Base-by-base conservation (phyloP, 1,284 basidiomycete genomes). In the Kalmanozyma brasiliensis region DNA sequence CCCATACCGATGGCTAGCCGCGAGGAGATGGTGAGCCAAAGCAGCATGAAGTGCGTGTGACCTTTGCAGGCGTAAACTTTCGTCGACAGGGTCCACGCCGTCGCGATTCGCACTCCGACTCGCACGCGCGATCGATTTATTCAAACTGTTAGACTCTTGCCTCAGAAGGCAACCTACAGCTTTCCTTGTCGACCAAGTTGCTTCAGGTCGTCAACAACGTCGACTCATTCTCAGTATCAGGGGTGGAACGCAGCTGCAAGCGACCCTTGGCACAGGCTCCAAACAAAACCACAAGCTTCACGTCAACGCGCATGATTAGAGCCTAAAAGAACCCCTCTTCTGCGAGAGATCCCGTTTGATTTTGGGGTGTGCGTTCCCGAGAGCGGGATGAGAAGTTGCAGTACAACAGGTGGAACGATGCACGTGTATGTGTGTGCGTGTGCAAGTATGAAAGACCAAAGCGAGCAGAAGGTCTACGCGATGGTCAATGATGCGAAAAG, bases 251-350 rank as follows among this genome's bases (percentile, higher is more conserved):
- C n/a, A n/a, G n/a, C n/a, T n/a, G n/a, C n/a, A n/a, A n/a, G n/a
- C n/a, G n/a, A n/a, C n/a, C n/a, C n/a, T n/a, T n/a, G n/a, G n/a
- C n/a, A n/a, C n/a, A n/a, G n/a, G n/a, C n/a, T n/a, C n/a, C n/a
- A n/a, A n/a, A n/a, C n/a, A n/a, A 6, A 11, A 29, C 26, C 26
- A 29, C 26, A 29, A 11, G 11, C 26, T 7, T 29, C 26, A 29
- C 7, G 11, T 11, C 26, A 29, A 40, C 8, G 14, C n/a, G n/a
- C 32, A 40, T 34, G 20, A 23, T 47, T 47, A 29, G 51, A 55
- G 62, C 62, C 62, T 65, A 65, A 65, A 34, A 51, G 62, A 49
- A 47, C 40, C 43, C 55, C 62, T 53, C 62, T 41, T 59, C 51
- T 65, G 56, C 56, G 56, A 58, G 47, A 34, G 32, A 55, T 45